Conservation (phyloP, 345 rosid species). For the Iberis pinnata region DNA sequence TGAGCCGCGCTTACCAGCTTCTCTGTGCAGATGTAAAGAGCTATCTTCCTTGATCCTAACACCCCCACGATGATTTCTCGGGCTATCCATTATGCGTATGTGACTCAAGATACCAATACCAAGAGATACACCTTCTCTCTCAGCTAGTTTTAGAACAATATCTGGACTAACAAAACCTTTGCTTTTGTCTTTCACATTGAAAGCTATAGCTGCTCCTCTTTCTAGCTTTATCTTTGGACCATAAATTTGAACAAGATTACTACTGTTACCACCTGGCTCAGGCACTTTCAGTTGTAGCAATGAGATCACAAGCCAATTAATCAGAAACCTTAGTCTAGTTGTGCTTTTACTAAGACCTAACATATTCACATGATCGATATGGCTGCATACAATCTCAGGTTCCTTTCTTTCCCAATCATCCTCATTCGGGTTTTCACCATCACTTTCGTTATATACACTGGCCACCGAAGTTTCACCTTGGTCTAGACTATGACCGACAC, state of each 20-base stretch:
- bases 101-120: conserved; percentile 85
- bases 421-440: conserved; percentile 23
- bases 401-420: conserved; percentile 64
- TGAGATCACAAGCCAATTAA: conserved; percentile 84
- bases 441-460: conserved; percentile 29
- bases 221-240: conserved; percentile 96
- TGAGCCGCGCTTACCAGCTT: no score
- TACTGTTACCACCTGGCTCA: conserved; percentile 32
- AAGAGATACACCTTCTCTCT: conserved; percentile 74
- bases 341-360: conserved; percentile 79
- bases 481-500: conserved; percentile 34
- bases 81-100: conserved; percentile 59
- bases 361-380: conserved; percentile 68
- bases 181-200: conserved; percentile 65
- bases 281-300: conserved; percentile 65
- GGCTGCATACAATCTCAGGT: conserved; percentile 64
- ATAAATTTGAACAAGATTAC: conserved; percentile 75
- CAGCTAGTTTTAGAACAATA: conserved; percentile 77
- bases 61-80: conserved; percentile 44
- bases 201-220: conserved; percentile 95
- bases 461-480: conserved; percentile 54
- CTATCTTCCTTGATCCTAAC: conserved; percentile 51
- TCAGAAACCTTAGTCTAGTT: conserved; percentile 57
- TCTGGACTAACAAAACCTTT: conserved; percentile 74
- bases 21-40: conserved; percentile 50